phyloP scores from a whole-genome alignment of 352 stramenopile genomes.

The Phytophthora idaei region DNA sequence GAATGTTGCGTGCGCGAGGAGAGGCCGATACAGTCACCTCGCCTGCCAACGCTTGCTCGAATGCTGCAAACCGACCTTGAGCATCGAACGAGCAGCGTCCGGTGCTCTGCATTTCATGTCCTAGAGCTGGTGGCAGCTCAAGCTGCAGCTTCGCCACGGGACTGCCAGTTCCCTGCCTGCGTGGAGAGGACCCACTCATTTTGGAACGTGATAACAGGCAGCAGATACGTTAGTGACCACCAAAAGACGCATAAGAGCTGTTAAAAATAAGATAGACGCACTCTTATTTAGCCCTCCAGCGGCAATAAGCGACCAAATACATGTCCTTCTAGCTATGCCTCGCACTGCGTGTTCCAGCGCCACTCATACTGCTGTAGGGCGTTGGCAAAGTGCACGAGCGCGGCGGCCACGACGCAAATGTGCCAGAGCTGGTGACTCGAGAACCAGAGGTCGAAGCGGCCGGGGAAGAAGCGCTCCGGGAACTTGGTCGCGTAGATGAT shows the following conservation, averaged over 20 bases:
- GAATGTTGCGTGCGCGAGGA: conserved; percentile 29
- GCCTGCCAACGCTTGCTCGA: conserved; percentile 30
- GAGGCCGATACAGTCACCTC: conserved; percentile 13
- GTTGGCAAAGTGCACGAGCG: conserved; percentile 86
- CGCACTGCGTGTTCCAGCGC: conserved; percentile 83
- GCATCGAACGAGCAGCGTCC: conserved; percentile 53
- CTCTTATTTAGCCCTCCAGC: conserved; percentile 28
- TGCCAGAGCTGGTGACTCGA: conserved; percentile 90
- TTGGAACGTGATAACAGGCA: neutral
- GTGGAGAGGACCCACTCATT: conserved; percentile 12
- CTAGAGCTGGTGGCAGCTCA: conserved; percentile 22
- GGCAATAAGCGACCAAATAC: conserved; percentile 20
- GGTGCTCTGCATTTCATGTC: conserved; percentile 26
- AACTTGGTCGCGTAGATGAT: conserved; percentile 89
- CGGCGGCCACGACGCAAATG: conserved; percentile 86
- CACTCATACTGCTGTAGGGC: conserved; percentile 87
- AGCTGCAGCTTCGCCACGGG: conserved; percentile 21
- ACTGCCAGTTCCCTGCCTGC: conserved; percentile 7
- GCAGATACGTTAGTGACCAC: neutral
- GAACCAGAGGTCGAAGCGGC: conserved; percentile 86
- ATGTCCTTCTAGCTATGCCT: conserved; percentile 44
- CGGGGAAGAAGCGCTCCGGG: conserved; percentile 85
- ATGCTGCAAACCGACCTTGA: conserved; percentile 37
- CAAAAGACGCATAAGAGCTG: conserved; percentile 1
- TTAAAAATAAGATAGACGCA: conserved; percentile 35